These are phyloP conservation scores for Alternaria atra DNA, from an alignment of 2,329 filamentous ascomycete genomes.

Conservation along the genomic window DNA sequence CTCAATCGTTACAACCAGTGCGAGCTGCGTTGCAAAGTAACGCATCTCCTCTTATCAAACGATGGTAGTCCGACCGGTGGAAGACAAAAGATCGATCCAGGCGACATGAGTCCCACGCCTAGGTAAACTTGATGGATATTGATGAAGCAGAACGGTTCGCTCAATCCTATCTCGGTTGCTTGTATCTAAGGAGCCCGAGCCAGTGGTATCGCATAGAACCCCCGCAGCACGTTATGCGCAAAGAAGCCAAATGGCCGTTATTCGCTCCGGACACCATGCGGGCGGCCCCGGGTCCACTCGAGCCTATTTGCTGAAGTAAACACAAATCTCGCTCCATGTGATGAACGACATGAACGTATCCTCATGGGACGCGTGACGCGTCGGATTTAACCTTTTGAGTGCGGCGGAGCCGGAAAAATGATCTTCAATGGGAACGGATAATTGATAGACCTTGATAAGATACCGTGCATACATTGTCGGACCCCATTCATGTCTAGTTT, in stretches of 20 bases:
- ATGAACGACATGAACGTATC: neutral
- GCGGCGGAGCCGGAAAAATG: neutral
- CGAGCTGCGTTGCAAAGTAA: neutral
- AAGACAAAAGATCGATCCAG: neutral
- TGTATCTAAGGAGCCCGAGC: neutral
- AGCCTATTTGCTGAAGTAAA: conserved; percentile 19
- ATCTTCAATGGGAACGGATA: neutral
- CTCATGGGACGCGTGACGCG: neutral
- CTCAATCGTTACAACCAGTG: neutral
- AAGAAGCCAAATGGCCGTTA: conserved; percentile 14
- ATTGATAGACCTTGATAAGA: neutral
- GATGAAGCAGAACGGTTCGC: neutral
- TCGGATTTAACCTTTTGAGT: neutral
- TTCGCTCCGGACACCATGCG: conserved; percentile 14
- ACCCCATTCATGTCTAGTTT: neutral
- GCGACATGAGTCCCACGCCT: neutral
- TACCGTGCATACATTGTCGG: neutral
- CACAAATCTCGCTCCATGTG: neutral
- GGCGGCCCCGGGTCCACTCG: conserved; percentile 14
- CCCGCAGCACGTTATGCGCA: conserved; percentile 12
- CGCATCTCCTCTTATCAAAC: no score
- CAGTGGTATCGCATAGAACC: neutral
- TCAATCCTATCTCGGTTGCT: neutral
- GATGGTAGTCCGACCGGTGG: neutral
- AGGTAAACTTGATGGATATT: neutral